phyloP scores from a whole-genome alignment of 257 asterid species.

The Solanum lycopersicoides region DNA sequence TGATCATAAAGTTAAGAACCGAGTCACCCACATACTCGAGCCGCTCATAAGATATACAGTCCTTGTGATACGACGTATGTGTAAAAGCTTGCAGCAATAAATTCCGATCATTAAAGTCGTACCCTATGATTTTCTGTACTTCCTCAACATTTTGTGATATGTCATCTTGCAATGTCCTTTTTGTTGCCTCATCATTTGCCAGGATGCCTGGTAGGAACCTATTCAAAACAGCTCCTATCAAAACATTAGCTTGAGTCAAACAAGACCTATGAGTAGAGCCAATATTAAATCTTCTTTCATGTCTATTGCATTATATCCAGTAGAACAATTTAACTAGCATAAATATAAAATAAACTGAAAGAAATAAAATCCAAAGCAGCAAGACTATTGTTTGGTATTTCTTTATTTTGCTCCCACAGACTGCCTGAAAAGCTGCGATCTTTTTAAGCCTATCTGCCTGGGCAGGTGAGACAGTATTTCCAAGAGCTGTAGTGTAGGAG shows the following conservation, averaged over 20 bases:
- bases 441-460: background rate
- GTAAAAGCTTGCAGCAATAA: slow-evolving; percentile 63
- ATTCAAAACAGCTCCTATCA: slow-evolving; percentile 42
- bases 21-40: slow-evolving; percentile 80
- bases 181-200: slow-evolving; percentile 3
- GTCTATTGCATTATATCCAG: background rate
- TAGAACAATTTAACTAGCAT: background rate
- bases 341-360: background rate
- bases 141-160: slow-evolving; percentile 28
- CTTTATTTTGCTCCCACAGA: background rate
- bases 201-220: slow-evolving; percentile 25
- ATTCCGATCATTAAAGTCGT: slow-evolving; percentile 40
- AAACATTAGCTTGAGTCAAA: background rate
- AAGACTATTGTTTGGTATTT: background rate
- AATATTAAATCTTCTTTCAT: background rate
- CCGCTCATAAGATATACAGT: slow-evolving; percentile 54
- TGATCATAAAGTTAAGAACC: slow-evolving; percentile 52
- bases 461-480: background rate
- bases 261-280: background rate
- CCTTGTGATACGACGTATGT: slow-evolving; percentile 44
- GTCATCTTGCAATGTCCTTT: slow-evolving; percentile 13
- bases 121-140: slow-evolving; percentile 59
- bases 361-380: background rate
- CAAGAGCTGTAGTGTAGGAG: background rate
- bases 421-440: background rate